Base-by-base conservation (phyloP, 305 asterid genomes). In the Striga hermonthica region DNA sequence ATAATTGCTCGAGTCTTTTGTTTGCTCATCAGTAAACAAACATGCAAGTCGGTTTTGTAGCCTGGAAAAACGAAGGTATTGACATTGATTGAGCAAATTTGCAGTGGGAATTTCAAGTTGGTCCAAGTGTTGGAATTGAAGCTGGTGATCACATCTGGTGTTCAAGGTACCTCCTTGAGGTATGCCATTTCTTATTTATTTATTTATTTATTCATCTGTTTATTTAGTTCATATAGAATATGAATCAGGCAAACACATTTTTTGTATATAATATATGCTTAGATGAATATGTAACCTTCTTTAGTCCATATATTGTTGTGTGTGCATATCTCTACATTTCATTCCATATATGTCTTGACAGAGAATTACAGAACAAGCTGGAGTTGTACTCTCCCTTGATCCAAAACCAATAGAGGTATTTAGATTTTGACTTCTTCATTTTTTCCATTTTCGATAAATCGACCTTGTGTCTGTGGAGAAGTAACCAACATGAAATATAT, bases 21-120 rank as follows among this genome's bases (percentile, higher is more conserved):
- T 16, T n/a, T n/a, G 43, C 62, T 55, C 65, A 3, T 1, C 9
- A n/a, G 9, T 56, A 16, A 50, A 1, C 50, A 13, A 44, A 61
- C 62, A 38, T 57, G 43, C 59, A 47, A 56, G 11, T 57, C 4
- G 16, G 31, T 56, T 22, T 22, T 57, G 1, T 55, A 37, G 49
- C 61, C 59, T 61, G 70, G 40, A 45, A 53, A 57, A 53, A 57
- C 40, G 22, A 41, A 58, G 43, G 65, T 11, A 39, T 10, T 53
- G 55, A 61, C 43, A n/a, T 62, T 38, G 9, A 13, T 36, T 55
- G 34, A 57, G 67, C 37, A 22, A 22, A 9, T 11, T 53, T 74
- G 74, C 82, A 91, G 97, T 91, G 98, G 98, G 98, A 92, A 69
- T 92, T 89, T 66, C 98, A 89, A 92, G 97, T 92, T 14, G 98